A percentile compares a stretch with the other conserved stretches of the same genome.
These are phyloP conservation scores for Solidago caesia DNA, from an alignment of 129 eudicot genomes.

Conservation along the genomic window DNA sequence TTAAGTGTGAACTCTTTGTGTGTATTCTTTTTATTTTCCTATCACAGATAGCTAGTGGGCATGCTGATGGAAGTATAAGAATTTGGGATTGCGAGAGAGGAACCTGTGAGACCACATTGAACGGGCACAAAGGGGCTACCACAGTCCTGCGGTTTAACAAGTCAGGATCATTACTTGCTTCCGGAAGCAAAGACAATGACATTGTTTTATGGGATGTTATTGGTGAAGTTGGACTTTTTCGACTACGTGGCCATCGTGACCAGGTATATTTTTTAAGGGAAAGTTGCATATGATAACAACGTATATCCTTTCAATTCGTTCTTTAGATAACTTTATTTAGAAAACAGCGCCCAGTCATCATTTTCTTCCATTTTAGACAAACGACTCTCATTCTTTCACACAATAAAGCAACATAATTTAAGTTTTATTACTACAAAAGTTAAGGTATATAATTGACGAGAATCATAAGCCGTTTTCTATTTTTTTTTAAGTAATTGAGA, in stretches of 20 bases:
- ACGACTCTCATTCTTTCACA: neutral
- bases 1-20: neutral
- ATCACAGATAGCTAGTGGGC: slow-evolving; percentile 83
- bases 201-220: slow-evolving; percentile 95
- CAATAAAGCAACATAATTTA: neutral
- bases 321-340: neutral
- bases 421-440: neutral
- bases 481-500: neutral
- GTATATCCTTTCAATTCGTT: neutral
- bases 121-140: slow-evolving; percentile 96
- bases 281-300: neutral
- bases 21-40: neutral
- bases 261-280: slow-evolving; percentile 54
- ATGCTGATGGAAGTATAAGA: slow-evolving; percentile 97
- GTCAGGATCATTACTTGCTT: slow-evolving; percentile 85
- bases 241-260: slow-evolving; percentile 95
- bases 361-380: neutral
- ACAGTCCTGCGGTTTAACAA: slow-evolving; percentile 68
- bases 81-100: slow-evolving; percentile 86
- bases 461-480: neutral
- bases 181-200: slow-evolving; percentile 97
- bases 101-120: slow-evolving; percentile 83
- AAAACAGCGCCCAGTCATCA: neutral
- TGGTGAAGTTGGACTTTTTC: slow-evolving; percentile 86
- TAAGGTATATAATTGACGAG: neutral